Percentiles rank a stretch among this genome's conserved stretches.
Evolutionary conservation across 1,139 yeast species (phyloP).

Genomic region (Scheffersomyces segobiensis): DNA sequence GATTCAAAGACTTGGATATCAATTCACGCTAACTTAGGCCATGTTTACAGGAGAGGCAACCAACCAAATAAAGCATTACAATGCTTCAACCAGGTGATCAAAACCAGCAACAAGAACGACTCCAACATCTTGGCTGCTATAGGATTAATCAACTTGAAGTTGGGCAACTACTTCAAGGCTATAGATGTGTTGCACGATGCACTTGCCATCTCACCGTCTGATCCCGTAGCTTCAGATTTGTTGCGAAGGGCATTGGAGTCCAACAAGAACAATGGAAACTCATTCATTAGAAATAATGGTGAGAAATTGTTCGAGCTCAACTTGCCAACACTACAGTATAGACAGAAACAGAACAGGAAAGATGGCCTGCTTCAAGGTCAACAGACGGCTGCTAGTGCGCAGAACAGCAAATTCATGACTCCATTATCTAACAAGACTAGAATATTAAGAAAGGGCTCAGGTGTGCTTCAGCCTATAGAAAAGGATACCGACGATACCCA

Average conservation of each 20-base stretch:
- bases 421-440: constrained; percentile 22
- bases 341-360: constrained; percentile 7
- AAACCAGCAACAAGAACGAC: constrained; percentile 65
- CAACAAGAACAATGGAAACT: constrained; percentile 39
- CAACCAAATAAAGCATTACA: constrained; percentile 65
- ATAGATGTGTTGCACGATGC: constrained; percentile 80
- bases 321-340: constrained; percentile 18
- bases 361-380: neutral
- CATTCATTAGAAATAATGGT: constrained; percentile 24
- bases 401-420: constrained; percentile 15
- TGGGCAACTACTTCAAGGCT: constrained; percentile 65
- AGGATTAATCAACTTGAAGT: constrained; percentile 76
- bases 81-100: constrained; percentile 75
- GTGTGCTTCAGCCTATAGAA: constrained; percentile 8
- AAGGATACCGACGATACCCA: constrained; percentile 12
- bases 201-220: constrained; percentile 74
- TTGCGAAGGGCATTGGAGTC: constrained; percentile 78
- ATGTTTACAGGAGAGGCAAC: constrained; percentile 75
- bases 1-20: constrained; percentile 87
- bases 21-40: constrained; percentile 87
- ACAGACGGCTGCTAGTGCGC: neutral
- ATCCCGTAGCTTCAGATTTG: constrained; percentile 82
- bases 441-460: constrained; percentile 8
- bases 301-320: constrained; percentile 19
- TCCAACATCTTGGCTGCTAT: constrained; percentile 79